Base-by-base conservation (phyloP, 257 asterid species). In the Datura wrightii region DNA sequence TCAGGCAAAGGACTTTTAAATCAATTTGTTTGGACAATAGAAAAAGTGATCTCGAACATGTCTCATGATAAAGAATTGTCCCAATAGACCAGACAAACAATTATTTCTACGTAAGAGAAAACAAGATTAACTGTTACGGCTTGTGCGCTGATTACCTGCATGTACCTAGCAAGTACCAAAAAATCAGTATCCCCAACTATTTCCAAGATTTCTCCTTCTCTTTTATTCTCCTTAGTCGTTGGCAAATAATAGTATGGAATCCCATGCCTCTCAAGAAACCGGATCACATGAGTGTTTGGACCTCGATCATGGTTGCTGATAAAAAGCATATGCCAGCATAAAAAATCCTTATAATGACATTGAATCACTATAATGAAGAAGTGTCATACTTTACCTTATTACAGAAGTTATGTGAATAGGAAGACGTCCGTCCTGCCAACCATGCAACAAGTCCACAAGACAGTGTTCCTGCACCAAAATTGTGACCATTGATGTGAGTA, bases 81-180 rank as follows among this genome's bases (percentile, higher is more conserved):
- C 24, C 10, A 14, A 5, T 76, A 36, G 53, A 82, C 10, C 80
- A 74, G 80, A 48, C 48, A 18, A 74, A 48, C 24, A 13, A 48
- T 74, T 48, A 46, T 50, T 31, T 48, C 60, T 50, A 76, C 11
- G 46, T 3, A 76, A 50, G 42, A 50, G 62, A 24, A 72, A 76
- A 50, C 24, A 76, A 76, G 62, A 76, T 18, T 50, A 31, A 76
- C 15, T 31, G 44, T 52, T 31, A 50, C 14, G 48, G 14, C 82
- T 52, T 1, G 16, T 52, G 82, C 3, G 3, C 31, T 78, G 48
- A 78, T 84, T 90, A 94, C 99, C 98, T 96, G 99, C 99, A 96
- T 94, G 93, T 96, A 96, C 89, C 99, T 93, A 84, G 98, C 98
- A 90, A 96, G 99, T 80, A 96, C 93, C 69, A 96, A 86, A 86